A percentile compares a stretch with the other conserved stretches of the same genome.
Conservation (phyloP, 768 basidiomycete species). For the Calocybe gangraenosa region DNA sequence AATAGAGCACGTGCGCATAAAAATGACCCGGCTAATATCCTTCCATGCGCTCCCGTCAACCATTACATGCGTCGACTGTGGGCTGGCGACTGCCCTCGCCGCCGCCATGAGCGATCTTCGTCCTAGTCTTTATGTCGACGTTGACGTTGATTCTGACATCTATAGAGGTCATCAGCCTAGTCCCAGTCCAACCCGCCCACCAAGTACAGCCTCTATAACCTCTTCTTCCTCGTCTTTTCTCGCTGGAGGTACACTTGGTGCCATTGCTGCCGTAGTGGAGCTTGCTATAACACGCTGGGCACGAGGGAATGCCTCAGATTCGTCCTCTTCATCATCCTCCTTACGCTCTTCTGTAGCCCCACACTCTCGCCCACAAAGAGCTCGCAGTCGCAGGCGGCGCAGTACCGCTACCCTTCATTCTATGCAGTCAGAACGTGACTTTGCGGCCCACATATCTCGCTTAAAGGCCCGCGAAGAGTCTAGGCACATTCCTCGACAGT, state of each 20-base stretch:
- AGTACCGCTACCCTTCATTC: constrained; percentile 50
- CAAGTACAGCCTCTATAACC: constrained; percentile 25
- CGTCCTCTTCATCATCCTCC: constrained; percentile 39
- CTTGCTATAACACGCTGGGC: constrained; percentile 73
- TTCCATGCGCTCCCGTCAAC: not conserved
- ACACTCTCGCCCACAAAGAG: constrained; percentile 33
- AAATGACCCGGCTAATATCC: no score
- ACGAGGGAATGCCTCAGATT: constrained; percentile 36
- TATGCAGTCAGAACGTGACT: constrained; percentile 51
- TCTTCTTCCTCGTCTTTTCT: constrained; percentile 38
- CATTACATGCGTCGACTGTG: not conserved
- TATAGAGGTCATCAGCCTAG: constrained; percentile 46
- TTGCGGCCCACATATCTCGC: constrained; percentile 55
- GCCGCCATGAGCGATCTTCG: constrained; percentile 9
- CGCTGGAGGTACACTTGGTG: constrained; percentile 40
- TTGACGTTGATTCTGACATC: constrained; percentile 43
- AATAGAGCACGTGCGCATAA: constrained; percentile 5
- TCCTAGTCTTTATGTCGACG: constrained; percentile 16
- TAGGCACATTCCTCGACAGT: constrained; percentile 56
- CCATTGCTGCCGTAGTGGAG: constrained; percentile 61
- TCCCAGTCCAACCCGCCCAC: constrained; percentile 26
- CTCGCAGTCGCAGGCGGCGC: constrained; percentile 42
- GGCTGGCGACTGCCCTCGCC: constrained; percentile 7
- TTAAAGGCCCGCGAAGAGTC: constrained; percentile 60
- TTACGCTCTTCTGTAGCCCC: constrained; percentile 38